Conservation (phyloP, 2,329 filamentous ascomycete genomes). For the Nemania serpens region DNA sequence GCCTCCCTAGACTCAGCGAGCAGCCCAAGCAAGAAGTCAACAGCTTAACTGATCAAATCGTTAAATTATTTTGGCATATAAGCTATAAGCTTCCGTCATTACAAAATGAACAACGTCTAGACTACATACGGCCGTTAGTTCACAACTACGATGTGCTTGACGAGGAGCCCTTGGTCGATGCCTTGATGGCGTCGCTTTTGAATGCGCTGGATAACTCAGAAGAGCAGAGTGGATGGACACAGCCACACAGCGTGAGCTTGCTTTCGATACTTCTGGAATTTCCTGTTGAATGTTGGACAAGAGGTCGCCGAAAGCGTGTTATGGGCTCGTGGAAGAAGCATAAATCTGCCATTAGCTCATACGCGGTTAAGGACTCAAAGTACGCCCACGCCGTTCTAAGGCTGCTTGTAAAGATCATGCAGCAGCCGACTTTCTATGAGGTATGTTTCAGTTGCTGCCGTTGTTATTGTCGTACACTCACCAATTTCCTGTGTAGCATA, state of each 20-base stretch:
- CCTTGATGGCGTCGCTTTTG: conserved; percentile 36
- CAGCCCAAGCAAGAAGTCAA: conserved; percentile 30
- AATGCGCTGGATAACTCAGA: conserved; percentile 33
- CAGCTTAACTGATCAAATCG: conserved; percentile 30
- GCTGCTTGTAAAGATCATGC: conserved; percentile 38
- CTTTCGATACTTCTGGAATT: conserved; percentile 36
- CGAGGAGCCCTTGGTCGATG: conserved; percentile 36
- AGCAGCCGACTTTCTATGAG: conserved; percentile 42
- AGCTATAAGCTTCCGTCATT: conserved; percentile 19
- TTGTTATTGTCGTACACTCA: conserved; percentile 14
- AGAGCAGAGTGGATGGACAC: conserved; percentile 33
- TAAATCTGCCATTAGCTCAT: conserved; percentile 30
- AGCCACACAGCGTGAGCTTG: conserved; percentile 30
- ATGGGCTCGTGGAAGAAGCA: conserved; percentile 42
- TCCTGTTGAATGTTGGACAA: conserved; percentile 37
- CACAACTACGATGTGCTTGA: conserved; percentile 36
- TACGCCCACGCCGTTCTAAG: conserved; percentile 35
- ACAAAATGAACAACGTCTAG: conserved; percentile 17
- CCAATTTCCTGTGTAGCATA: conserved; percentile 30
- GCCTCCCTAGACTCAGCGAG: conserved; percentile 35
- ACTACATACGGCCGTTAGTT: conserved; percentile 28
- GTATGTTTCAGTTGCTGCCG: conserved; percentile 26
- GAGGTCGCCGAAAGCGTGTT: conserved; percentile 40
- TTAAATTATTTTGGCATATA: conserved; percentile 31
- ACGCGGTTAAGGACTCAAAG: conserved; percentile 28